Conservation (phyloP, 1,139 yeast species). For the Candida labiduridarum region DNA sequence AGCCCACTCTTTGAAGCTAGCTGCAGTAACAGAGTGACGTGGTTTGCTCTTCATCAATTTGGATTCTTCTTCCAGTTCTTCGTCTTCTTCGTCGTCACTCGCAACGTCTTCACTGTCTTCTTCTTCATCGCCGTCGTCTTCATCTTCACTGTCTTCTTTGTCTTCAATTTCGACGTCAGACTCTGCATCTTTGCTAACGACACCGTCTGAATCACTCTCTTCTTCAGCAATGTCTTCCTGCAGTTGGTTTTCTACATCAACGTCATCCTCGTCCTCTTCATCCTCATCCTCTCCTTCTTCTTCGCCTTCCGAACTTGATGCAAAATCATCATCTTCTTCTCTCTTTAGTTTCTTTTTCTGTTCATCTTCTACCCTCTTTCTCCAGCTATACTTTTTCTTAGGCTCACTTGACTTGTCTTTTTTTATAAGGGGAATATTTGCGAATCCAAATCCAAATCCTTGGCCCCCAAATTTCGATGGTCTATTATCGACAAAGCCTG, state of each 20-base stretch:
- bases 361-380: conserved; percentile 39
- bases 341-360: conserved; percentile 34
- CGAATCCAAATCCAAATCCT: conserved; percentile 71
- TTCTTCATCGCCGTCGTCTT: conserved; percentile 20
- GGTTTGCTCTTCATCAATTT: conserved; percentile 41
- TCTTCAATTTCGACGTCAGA: conserved; percentile 12
- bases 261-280: conserved; percentile 38
- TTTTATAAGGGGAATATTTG: conserved; percentile 49
- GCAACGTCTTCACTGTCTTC: conserved; percentile 21
- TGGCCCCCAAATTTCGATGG: conserved; percentile 64
- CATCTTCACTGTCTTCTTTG: conserved; percentile 21
- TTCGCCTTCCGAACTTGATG: conserved; percentile 24
- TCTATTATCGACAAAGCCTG: conserved; percentile 73
- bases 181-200: conserved; percentile 37
- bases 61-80: conserved; percentile 30
- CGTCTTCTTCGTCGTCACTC: conserved; percentile 23
- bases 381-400: conserved; percentile 45
- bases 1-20: conserved; percentile 63
- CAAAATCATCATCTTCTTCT: conserved; percentile 46
- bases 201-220: background rate
- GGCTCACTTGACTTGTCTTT: conserved; percentile 16
- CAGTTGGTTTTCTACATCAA: conserved; percentile 19
- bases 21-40: conserved; percentile 45
- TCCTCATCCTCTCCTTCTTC: conserved; percentile 19
- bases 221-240: conserved; percentile 11